phyloP scores from a whole-genome alignment of 352 stramenopile genomes.

The Globisporangium viniferum region DNA sequence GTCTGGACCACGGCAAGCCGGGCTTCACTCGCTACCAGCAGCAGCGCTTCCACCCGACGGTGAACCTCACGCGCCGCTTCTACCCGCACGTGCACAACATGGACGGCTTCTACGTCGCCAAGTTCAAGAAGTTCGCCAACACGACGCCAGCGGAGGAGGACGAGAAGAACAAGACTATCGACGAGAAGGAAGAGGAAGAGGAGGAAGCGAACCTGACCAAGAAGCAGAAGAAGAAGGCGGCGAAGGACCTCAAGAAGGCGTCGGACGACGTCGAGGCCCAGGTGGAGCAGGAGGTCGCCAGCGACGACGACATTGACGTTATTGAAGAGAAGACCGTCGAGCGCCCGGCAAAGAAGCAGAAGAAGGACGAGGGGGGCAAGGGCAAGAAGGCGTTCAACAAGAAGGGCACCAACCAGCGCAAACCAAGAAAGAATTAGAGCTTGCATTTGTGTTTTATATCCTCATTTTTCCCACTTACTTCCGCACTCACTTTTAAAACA shows the following conservation, averaged over 20 bases:
- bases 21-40: conserved; percentile 94
- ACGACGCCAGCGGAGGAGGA: conserved; percentile 73
- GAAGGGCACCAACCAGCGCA: conserved; percentile 28
- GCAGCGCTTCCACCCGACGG: conserved; percentile 97
- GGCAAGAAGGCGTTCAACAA: conserved; percentile 34
- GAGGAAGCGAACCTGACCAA: conserved; percentile 79
- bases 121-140: conserved; percentile 99
- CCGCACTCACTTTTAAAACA: not conserved
- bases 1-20: conserved; percentile 95
- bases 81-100: conserved; percentile 99
- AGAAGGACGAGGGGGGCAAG: conserved; percentile 32
- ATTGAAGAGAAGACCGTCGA: conserved; percentile 27
- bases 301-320: conserved; percentile 47
- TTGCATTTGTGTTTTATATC: conserved; percentile 11
- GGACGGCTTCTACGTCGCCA: conserved; percentile 99
- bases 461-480: not conserved
- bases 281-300: conserved; percentile 50
- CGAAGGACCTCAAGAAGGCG: conserved; percentile 72
- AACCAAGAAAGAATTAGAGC: conserved; percentile 50
- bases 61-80: conserved; percentile 95
- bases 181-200: conserved; percentile 64
- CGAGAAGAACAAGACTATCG: conserved; percentile 75
- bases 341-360: conserved; percentile 42
- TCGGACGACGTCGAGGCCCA: conserved; percentile 67
- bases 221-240: conserved; percentile 72